phyloP scores from a whole-genome alignment of 345 rosid genomes.

The Passiflora organensis region DNA sequence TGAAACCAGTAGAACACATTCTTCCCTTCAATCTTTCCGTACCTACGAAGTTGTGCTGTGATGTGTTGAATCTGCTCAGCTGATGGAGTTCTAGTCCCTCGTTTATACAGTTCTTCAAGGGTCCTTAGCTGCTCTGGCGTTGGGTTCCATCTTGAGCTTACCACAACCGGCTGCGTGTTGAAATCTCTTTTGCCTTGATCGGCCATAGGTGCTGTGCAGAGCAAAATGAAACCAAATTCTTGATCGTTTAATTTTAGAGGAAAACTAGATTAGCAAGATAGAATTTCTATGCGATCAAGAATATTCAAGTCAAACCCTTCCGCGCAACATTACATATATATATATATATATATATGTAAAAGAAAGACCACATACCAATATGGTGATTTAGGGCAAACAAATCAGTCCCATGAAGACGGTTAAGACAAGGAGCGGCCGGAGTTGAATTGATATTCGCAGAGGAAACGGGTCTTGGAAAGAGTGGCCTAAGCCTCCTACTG shows the following conservation, averaged over 20 bases:
- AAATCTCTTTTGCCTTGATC: slow-evolving; percentile 70
- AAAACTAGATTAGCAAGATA: background rate
- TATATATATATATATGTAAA: too few species aligned
- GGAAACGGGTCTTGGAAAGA: slow-evolving; percentile 63
- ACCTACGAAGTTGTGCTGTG: slow-evolving; percentile 72
- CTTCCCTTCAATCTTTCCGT: slow-evolving; percentile 94
- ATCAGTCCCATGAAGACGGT: slow-evolving; percentile 37
- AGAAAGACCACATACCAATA: slow-evolving; percentile 9
- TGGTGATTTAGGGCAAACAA: slow-evolving; percentile 59
- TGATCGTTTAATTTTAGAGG: background rate
- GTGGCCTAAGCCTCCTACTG: slow-evolving; percentile 72
- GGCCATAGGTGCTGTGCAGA: slow-evolving; percentile 25
- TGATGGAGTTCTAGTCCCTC: slow-evolving; percentile 85
- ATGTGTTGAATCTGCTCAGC: slow-evolving; percentile 92
- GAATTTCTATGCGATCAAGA: background rate
- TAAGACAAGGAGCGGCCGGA: slow-evolving; percentile 23
- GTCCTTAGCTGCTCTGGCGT: slow-evolving; percentile 82
- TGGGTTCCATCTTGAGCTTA: slow-evolving; percentile 94
- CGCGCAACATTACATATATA: too few species aligned
- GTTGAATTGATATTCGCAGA: slow-evolving; percentile 27
- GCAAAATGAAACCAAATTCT: background rate
- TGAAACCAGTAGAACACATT: slow-evolving; percentile 98
- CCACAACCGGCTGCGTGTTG: slow-evolving; percentile 55
- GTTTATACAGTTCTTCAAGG: slow-evolving; percentile 75
- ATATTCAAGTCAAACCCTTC: background rate